A percentile compares a stretch with the other conserved stretches of the same genome.
phyloP scores from a whole-genome alignment of 768 basidiomycete species.

The Tephrocybe rancida region DNA sequence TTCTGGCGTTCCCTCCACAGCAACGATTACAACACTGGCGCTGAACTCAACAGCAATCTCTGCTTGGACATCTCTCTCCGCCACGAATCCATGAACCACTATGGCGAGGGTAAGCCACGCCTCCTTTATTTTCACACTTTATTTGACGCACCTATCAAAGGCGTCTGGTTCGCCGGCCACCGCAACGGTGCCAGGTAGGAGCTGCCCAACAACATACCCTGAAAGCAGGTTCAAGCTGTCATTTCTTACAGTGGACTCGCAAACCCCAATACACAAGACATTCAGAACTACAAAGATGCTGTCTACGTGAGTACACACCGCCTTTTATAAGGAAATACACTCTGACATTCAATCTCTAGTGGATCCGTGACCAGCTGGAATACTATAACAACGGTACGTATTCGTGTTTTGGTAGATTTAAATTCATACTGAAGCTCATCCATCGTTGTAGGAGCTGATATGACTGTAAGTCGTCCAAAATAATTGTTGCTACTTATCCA shows the following conservation, averaged over 20 bases:
- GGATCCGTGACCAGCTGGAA: slow-evolving; percentile 12
- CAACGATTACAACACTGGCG: slow-evolving; percentile 9
- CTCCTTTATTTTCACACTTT: no score
- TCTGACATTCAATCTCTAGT: neutral
- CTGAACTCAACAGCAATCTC: slow-evolving; percentile 15
- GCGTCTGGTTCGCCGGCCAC: slow-evolving; percentile 11
- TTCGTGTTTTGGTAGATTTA: no score
- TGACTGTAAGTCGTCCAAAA: no score
- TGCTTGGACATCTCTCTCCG: slow-evolving; percentile 10
- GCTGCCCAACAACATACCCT: no score
- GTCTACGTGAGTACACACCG: slow-evolving; percentile 10
- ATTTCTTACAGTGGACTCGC: slow-evolving; percentile 6
- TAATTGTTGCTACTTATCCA: no score
- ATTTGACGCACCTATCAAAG: neutral
- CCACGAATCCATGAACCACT: slow-evolving; percentile 16
- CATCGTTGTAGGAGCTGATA: no score
- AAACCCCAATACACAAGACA: slow-evolving; percentile 14
- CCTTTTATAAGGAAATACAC: neutral
- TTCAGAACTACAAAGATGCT: slow-evolving; percentile 14
- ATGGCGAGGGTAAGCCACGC: slow-evolving; percentile 9
- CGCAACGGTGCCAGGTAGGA: slow-evolving; percentile 13
- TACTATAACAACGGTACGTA: slow-evolving; percentile 12
- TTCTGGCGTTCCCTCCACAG: neutral
- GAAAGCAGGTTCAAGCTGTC: neutral
- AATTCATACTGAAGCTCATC: no score